These are phyloP conservation scores for Oryza australiensis DNA, from an alignment of 176 grass and related monocot genomes.

Conservation along the genomic window DNA sequence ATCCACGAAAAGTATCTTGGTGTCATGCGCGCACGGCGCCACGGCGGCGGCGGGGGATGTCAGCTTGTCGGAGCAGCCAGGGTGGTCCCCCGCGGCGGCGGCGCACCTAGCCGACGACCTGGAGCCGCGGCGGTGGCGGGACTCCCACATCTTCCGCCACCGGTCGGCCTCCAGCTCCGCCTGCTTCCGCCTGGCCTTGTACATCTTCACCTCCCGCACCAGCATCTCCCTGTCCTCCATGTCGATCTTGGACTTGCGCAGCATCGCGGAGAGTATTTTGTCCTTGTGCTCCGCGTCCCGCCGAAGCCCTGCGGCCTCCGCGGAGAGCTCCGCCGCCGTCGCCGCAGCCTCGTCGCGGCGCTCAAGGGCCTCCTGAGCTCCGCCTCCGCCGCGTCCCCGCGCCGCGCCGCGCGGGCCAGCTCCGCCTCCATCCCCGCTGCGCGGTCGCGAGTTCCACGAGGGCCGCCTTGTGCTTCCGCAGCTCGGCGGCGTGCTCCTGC, in stretches of 20 bases:
- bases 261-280: slow-evolving; percentile 80
- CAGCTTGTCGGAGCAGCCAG: slow-evolving; percentile 44
- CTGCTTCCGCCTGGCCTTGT: slow-evolving; percentile 75
- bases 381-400: slow-evolving; percentile 45
- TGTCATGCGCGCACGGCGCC: slow-evolving; percentile 13
- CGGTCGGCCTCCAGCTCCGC: slow-evolving; percentile 69
- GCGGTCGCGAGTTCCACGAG: slow-evolving; percentile 66
- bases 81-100: slow-evolving; percentile 25
- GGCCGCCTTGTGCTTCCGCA: slow-evolving; percentile 72
- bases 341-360: slow-evolving; percentile 38
- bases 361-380: slow-evolving; percentile 43
- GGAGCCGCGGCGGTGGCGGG: slow-evolving; percentile 48
- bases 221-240: slow-evolving; percentile 67
- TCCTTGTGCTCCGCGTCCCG: slow-evolving; percentile 84
- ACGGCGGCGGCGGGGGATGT: neutral
- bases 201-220: slow-evolving; percentile 70
- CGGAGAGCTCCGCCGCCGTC: slow-evolving; percentile 50
- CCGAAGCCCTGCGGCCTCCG: slow-evolving; percentile 46
- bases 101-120: slow-evolving; percentile 42
- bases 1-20: slow-evolving; percentile 62
- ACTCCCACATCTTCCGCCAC: slow-evolving; percentile 74
- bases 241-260: slow-evolving; percentile 85
- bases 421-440: slow-evolving; percentile 68
- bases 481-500: slow-evolving; percentile 50
- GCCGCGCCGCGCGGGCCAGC: slow-evolving; percentile 45